Conservation (phyloP, 1,284 basidiomycete genomes). For the Blastosporella zonata region DNA sequence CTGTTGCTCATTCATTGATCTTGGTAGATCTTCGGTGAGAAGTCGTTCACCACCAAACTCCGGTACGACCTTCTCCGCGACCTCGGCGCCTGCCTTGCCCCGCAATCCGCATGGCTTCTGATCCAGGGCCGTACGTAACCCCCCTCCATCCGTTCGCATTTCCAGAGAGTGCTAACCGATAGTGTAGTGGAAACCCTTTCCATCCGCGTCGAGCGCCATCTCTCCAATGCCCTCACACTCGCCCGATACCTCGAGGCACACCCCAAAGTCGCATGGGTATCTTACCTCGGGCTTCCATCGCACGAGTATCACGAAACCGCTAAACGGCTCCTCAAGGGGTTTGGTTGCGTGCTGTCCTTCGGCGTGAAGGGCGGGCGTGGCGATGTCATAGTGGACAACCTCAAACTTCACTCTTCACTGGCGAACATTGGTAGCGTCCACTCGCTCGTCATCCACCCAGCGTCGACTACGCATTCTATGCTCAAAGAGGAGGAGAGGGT, state of each 20-base stretch:
- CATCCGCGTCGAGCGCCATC: constrained; percentile 63
- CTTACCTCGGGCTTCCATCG: constrained; percentile 55
- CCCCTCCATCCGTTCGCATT: background rate
- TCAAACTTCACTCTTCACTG: constrained; percentile 2
- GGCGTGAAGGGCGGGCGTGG: constrained; percentile 6
- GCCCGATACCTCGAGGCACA: constrained; percentile 32
- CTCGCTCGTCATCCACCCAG: constrained; percentile 60
- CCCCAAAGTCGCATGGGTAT: constrained; percentile 48
- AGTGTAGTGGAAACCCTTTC: constrained; percentile 46
- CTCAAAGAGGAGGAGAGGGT: constrained; percentile 60
- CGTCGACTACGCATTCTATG: constrained; percentile 76
- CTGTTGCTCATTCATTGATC: background rate
- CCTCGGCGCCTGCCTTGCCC: constrained; percentile 15
- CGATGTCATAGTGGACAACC: constrained; percentile 1
- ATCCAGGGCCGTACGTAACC: constrained; percentile 14
- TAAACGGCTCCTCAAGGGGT: background rate
- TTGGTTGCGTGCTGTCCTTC: constrained; percentile 1
- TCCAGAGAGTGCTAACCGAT: background rate
- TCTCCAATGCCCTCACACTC: constrained; percentile 59
- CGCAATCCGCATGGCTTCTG: constrained; percentile 16
- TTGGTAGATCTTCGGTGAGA: constrained; percentile 14
- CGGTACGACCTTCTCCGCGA: constrained; percentile 16
- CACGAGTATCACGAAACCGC: constrained; percentile 53
- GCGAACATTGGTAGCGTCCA: constrained; percentile 3
- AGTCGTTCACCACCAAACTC: constrained; percentile 15